Conservation (phyloP, 352 stramenopile species). For the Phytophthora boehmeriae region DNA sequence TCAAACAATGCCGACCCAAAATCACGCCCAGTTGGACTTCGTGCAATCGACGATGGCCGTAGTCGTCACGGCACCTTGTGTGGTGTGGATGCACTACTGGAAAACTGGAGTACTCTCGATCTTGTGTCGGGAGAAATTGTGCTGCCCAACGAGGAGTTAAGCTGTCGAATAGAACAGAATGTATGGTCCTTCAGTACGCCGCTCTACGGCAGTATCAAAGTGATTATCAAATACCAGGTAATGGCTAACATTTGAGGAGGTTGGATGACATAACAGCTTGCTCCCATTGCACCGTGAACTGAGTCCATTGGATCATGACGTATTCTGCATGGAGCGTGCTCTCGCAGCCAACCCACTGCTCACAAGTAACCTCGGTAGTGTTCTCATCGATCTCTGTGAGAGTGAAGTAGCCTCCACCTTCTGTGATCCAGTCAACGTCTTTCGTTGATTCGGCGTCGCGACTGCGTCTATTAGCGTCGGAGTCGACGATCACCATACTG, state of each 20-base stretch:
- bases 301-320: slow-evolving; percentile 50
- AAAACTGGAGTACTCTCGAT: neutral
- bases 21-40: neutral
- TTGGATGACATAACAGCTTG: slow-evolving; percentile 13
- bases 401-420: slow-evolving; percentile 30
- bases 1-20: neutral
- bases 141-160: no score
- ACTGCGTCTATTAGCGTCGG: slow-evolving; percentile 19
- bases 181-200: slow-evolving; percentile 28
- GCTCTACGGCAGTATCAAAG: neutral
- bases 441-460: slow-evolving; percentile 22
- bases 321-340: slow-evolving; percentile 43
- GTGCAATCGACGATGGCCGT: neutral
- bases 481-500: slow-evolving; percentile 26
- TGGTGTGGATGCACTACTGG: neutral
- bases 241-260: slow-evolving; percentile 1
- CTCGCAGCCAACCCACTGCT: slow-evolving; percentile 35
- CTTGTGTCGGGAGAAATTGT: no score
- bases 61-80: neutral
- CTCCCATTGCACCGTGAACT: slow-evolving; percentile 38
- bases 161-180: no score
- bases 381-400: slow-evolving; percentile 25
- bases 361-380: slow-evolving; percentile 30
- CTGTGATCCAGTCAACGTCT: slow-evolving; percentile 33
- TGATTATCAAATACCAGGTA: no score